Evolutionary conservation across 2,329 filamentous ascomycete genomes (phyloP).

Genomic region (Zymoseptoria passerinii): DNA sequence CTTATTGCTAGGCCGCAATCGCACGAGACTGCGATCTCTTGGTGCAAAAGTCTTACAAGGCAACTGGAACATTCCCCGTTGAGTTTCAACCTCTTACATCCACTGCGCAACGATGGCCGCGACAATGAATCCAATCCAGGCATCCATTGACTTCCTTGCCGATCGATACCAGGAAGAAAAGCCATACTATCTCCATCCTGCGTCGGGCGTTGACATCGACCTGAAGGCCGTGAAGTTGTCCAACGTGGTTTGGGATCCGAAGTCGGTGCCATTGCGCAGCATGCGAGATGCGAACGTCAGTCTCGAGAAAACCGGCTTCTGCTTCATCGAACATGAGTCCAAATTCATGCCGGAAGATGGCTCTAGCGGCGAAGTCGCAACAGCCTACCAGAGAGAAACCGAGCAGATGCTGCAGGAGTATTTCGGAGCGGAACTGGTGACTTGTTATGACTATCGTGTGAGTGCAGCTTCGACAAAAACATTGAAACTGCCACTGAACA

Average conservation of each 20-base stretch:
- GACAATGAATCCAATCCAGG: not conserved
- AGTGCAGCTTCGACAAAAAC: not conserved
- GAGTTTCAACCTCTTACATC: not conserved
- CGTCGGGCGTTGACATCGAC: not conserved
- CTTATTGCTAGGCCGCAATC: too few species aligned
- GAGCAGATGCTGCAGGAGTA: not conserved
- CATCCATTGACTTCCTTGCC: constrained; percentile 1
- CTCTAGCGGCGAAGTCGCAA: not conserved
- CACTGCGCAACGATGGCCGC: not conserved
- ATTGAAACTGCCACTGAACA: not conserved
- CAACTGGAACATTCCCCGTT: not conserved
- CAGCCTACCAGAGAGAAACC: not conserved
- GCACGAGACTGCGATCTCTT: too few species aligned
- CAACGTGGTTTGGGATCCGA: not conserved
- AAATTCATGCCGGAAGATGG: not conserved
- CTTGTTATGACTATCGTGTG: not conserved
- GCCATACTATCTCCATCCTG: constrained; percentile 1
- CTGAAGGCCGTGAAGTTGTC: not conserved
- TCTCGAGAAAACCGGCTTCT: not conserved
- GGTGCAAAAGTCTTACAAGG: too few species aligned
- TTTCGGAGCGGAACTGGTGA: not conserved
- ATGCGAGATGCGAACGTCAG: not conserved
- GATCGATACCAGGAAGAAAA: constrained; percentile 1
- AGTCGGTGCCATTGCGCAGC: not conserved
- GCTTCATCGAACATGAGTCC: not conserved